Conservation (phyloP, 2,329 filamentous ascomycete species). For the Colletotrichum sp. region DNA sequence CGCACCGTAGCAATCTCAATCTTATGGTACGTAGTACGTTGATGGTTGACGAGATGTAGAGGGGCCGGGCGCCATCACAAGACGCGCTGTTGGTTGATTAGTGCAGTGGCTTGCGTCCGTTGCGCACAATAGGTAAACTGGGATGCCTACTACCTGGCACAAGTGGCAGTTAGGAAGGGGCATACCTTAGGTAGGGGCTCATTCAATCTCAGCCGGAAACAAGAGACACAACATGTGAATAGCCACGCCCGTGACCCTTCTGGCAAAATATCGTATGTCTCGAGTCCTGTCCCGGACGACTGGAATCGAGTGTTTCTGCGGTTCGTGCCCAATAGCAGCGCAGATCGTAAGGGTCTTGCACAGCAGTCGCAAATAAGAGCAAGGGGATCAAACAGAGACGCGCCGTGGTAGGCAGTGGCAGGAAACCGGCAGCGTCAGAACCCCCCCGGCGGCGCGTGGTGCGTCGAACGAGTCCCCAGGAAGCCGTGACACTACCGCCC, state of each 20-base stretch:
- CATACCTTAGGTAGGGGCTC: not conserved
- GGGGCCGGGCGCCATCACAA: slow-evolving; percentile 14
- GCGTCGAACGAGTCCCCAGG: slow-evolving; percentile 11
- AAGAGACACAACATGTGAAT: slow-evolving; percentile 9
- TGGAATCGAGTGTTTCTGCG: slow-evolving; percentile 6
- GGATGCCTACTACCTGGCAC: not conserved
- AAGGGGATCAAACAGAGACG: slow-evolving; percentile 2
- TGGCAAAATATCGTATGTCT: not conserved
- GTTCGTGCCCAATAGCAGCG: not conserved
- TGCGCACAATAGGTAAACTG: not conserved
- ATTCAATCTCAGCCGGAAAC: not conserved
- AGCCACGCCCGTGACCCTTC: not conserved
- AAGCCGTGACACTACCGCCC: slow-evolving; percentile 12
- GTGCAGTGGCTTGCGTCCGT: not conserved
- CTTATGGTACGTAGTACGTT: not conserved
- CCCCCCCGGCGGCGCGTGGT: slow-evolving; percentile 9
- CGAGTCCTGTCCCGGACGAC: not conserved
- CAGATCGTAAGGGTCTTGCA: not conserved
- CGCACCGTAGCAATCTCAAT: not conserved
- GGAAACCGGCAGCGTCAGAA: slow-evolving; percentile 15
- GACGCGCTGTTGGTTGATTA: not conserved
- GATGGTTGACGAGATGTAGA: not conserved
- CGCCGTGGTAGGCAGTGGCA: not conserved
- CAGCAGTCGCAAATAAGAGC: not conserved
- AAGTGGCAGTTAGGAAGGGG: not conserved